Evolutionary conservation across 306 rosid species (phyloP), one percentile per base, ranked within the genome.

Genomic region (Cucumis cinereus): DNA sequence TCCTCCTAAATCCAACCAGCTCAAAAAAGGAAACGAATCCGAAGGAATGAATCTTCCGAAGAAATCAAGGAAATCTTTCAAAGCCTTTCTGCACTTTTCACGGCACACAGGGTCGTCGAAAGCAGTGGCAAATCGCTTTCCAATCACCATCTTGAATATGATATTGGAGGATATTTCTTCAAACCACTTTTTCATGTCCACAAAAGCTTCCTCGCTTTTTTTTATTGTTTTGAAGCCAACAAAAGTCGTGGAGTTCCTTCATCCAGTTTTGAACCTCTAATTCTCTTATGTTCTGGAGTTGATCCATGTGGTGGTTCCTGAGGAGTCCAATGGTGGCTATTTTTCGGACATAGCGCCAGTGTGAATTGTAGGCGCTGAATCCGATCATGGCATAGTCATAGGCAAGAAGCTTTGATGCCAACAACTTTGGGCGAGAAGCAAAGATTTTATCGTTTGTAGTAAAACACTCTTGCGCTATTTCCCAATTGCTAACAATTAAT

Each of bases 391-490:
- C 80, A n/a, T 40, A 70, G 63, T 78, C 19, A 60, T 75, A 58
- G 35, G 15, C 35, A 5, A 75, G 16, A 14, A 75, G 8, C 13
- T 70, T 78, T 10, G 68, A 3, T n/a, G 76, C 64, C 35, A 8
- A 57, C 0, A 14, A 7, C 1, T 40, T 79, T 69, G 84, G 84
- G 2, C 82, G 88, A 2, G 85, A 73, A 7, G 87, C 77, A 15
- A 82, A 22, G 0, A 43, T 57, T 45, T 47, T 13, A 35, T 87
- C 89, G 16, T 79, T 83, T 16, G 82, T 79, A 4, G 93, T 85
- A 63, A 85, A 87, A 38, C 83, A 81, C 76, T 89, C 89, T 41
- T 75, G 87, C 6, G 91, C 87, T 50, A 84, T 69, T 66, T 87
- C 89, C 81, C 80, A 74, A 26, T 53, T 73, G n/a, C 83, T 87